These are phyloP conservation scores for Ceratobasidium papillatum DNA, from an alignment of 1,284 basidiomycete species.

Conservation along the genomic window DNA sequence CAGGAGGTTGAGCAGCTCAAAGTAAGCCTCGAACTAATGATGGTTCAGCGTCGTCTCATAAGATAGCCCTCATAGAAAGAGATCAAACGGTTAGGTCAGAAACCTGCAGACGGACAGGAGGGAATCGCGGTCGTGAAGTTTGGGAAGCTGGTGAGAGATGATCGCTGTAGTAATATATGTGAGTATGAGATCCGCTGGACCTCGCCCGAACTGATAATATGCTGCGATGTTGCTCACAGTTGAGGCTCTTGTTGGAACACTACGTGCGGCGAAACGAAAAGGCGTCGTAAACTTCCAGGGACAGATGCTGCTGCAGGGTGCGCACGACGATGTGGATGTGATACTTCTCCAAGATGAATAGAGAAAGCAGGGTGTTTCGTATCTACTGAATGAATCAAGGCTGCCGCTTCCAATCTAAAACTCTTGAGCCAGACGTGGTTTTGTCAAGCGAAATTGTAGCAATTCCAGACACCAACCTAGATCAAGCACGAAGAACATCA, in stretches of 20 bases:
- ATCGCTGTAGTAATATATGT: constrained; percentile 45
- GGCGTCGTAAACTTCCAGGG: constrained; percentile 42
- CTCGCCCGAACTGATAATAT: background rate
- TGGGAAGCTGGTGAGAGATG: constrained; percentile 42
- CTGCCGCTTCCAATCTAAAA: background rate
- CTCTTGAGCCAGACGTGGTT: too few relatives aligned
- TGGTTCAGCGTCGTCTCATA: background rate
- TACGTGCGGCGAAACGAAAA: constrained; percentile 43
- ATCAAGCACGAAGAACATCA: too few relatives aligned
- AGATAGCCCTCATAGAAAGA: constrained; percentile 31
- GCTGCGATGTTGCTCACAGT: constrained; percentile 21
- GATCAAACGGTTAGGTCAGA: constrained; percentile 42
- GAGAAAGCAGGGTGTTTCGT: background rate
- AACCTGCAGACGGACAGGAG: constrained; percentile 29
- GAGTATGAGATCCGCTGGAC: constrained; percentile 5
- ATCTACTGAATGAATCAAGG: background rate
- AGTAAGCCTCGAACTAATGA: constrained; percentile 3
- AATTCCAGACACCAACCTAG: too few relatives aligned
- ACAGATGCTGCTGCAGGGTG: constrained; percentile 44
- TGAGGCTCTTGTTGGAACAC: constrained; percentile 42
- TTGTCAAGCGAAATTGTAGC: too few relatives aligned
- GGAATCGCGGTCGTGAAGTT: constrained; percentile 39
- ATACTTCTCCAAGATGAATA: constrained; percentile 30
- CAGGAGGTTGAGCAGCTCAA: constrained; percentile 44
- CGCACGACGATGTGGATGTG: constrained; percentile 43